Percentiles rank a stretch among this genome's conserved stretches.
These are phyloP conservation scores for Phytophthora niederhauseri DNA, from an alignment of 352 stramenopile species.

Conservation along the genomic window DNA sequence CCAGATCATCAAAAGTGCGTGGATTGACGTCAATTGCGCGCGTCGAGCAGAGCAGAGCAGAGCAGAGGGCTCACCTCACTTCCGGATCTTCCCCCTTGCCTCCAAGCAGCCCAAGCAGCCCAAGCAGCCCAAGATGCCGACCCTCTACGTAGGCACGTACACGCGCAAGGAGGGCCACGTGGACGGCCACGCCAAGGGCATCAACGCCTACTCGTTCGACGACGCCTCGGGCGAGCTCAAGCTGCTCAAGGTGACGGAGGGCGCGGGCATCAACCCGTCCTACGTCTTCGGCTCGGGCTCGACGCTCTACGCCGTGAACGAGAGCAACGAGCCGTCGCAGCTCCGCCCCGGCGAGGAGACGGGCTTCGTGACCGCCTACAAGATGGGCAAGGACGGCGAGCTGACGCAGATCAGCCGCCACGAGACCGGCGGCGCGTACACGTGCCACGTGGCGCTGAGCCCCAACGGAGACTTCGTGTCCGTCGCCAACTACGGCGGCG, in stretches of 20 bases:
- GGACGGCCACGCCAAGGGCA: constrained; percentile 75
- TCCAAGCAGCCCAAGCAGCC: neutral
- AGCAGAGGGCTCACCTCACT: constrained; percentile 11
- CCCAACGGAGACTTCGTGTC: constrained; percentile 53
- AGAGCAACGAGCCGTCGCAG: constrained; percentile 55
- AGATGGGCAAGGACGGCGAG: constrained; percentile 43
- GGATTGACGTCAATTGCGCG: neutral
- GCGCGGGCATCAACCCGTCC: constrained; percentile 71
- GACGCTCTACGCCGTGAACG: constrained; percentile 73
- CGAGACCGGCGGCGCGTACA: constrained; percentile 61
- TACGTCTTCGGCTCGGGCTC: constrained; percentile 55
- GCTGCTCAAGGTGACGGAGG: constrained; percentile 52
- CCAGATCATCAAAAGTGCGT: constrained; percentile 7
- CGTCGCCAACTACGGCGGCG: constrained; percentile 79
- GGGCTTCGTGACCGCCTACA: constrained; percentile 64
- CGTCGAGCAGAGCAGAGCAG: neutral
- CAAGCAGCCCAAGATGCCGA: constrained; percentile 27
- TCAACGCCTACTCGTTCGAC: constrained; percentile 72
- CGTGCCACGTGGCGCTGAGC: constrained; percentile 72
- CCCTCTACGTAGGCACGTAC: constrained; percentile 86
- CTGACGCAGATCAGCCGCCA: constrained; percentile 53
- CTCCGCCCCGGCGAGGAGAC: constrained; percentile 41
- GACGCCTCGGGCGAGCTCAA: constrained; percentile 51
- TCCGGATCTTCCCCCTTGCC: constrained; percentile 4
- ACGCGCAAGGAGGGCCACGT: constrained; percentile 81